Evolutionary conservation across 2,329 filamentous ascomycete species (phyloP).

Genomic region (Colletotrichum filicis): DNA sequence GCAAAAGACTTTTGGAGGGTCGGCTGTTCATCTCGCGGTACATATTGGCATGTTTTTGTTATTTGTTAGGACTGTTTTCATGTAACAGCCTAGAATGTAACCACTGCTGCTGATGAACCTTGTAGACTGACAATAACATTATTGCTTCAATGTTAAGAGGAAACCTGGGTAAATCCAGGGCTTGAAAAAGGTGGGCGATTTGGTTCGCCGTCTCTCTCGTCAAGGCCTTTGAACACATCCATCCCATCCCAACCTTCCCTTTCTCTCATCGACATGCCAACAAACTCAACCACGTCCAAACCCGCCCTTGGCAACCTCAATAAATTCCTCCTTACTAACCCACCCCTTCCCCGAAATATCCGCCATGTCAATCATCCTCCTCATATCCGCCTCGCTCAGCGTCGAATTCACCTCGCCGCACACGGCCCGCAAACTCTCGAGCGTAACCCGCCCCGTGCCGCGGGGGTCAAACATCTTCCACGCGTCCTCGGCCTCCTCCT

Average conservation of each 20-base stretch:
- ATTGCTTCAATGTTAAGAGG: not conserved
- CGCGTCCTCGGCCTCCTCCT: conserved; percentile 90
- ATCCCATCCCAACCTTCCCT: not conserved
- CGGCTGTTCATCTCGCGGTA: conserved; percentile 55
- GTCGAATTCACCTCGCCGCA: conserved; percentile 87
- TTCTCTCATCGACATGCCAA: not conserved
- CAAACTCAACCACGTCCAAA: conserved; percentile 19
- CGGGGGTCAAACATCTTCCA: conserved; percentile 95
- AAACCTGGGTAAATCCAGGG: not conserved
- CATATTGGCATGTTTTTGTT: conserved; percentile 51
- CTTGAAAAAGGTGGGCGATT: not conserved
- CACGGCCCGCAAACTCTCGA: conserved; percentile 88
- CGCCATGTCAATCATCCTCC: conserved; percentile 98
- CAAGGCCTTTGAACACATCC: not conserved
- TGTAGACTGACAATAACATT: not conserved
- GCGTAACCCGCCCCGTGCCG: conserved; percentile 88
- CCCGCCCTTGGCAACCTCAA: conserved; percentile 58
- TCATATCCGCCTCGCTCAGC: conserved; percentile 90
- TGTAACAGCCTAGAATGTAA: not conserved
- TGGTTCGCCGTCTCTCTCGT: not conserved
- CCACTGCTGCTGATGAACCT: not conserved
- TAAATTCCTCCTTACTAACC: conserved; percentile 76
- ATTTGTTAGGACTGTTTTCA: conserved; percentile 43
- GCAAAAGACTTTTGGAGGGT: conserved; percentile 54
- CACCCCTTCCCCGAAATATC: conserved; percentile 93